These are phyloP conservation scores for Neopestalotiopsis sp. DNA, from an alignment of 2,329 filamentous ascomycete species.

Conservation along the genomic window DNA sequence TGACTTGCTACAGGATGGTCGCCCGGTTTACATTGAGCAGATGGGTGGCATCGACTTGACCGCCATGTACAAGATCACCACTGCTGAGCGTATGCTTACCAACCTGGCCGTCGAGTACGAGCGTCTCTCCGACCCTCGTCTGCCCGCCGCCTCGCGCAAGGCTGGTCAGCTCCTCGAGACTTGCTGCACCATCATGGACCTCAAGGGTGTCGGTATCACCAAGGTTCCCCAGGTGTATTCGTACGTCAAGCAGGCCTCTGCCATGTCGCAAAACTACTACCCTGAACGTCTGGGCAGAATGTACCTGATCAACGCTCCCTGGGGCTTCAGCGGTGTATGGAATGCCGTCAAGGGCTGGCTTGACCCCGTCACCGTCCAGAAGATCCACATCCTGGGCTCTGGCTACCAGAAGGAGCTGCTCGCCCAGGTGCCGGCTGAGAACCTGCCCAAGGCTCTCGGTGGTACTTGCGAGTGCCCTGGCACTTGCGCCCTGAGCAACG, in stretches of 20 bases:
- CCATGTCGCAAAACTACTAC: constrained; percentile 98
- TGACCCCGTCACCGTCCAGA: constrained; percentile 93
- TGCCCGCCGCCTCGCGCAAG: constrained; percentile 95
- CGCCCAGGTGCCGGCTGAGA: constrained; percentile 84
- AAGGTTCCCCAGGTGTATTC: constrained; percentile 85
- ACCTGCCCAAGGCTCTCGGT: constrained; percentile 85
- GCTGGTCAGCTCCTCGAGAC: constrained; percentile 90
- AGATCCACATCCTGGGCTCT: constrained; percentile 88
- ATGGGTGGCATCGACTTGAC: constrained; percentile 90
- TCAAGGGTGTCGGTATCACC: constrained; percentile 88
- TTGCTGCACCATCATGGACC: constrained; percentile 97
- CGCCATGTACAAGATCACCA: constrained; percentile 92
- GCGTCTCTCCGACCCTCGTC: constrained; percentile 88
- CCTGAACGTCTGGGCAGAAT: constrained; percentile 94
- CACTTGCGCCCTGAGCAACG: constrained; percentile 86
- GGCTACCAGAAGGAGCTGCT: constrained; percentile 85
- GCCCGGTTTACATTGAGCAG: constrained; percentile 96
- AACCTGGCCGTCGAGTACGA: constrained; percentile 99
- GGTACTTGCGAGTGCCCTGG: constrained; percentile 81
- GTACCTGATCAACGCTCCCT: constrained; percentile 97
- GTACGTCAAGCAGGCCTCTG: constrained; percentile 84
- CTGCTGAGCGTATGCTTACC: constrained; percentile 89
- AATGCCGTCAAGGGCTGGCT: constrained; percentile 89
- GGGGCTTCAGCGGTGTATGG: constrained; percentile 91
- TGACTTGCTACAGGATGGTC: constrained; percentile 72